phyloP scores from a whole-genome alignment of 257 asterid species.

The Parsonsia alboflavescens region DNA sequence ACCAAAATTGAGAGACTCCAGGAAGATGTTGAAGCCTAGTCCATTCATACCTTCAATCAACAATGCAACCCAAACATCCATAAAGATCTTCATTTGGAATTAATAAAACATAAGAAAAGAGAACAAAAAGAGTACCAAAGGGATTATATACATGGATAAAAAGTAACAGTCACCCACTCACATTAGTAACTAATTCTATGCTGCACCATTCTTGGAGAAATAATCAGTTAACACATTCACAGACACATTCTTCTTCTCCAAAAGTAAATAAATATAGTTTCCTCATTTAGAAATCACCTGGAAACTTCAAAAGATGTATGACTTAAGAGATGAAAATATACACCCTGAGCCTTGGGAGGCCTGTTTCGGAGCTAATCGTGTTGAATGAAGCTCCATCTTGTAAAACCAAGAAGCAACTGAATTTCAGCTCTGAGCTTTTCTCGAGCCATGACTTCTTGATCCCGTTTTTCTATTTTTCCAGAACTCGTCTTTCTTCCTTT shows the following conservation, averaged over 20 bases:
- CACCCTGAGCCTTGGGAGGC: neutral
- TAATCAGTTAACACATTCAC: neutral
- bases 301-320: neutral
- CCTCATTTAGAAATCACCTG: neutral
- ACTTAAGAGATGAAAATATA: neutral
- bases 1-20: neutral
- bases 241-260: neutral
- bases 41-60: neutral
- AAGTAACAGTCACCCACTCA: neutral
- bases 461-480: constrained; percentile 64
- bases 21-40: neutral
- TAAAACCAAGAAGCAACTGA: neutral
- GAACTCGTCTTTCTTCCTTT: constrained; percentile 81
- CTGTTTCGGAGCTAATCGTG: neutral
- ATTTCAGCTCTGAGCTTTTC: constrained; percentile 16
- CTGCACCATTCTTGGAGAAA: neutral
- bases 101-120: neutral
- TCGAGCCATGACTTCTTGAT: constrained; percentile 31
- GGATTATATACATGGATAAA: neutral
- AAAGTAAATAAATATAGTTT: neutral
- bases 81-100: neutral
- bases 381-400: neutral
- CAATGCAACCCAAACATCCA: neutral
- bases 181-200: neutral
- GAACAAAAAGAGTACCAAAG: neutral